Conservation (phyloP, 148 eudicot genomes). For the Persicaria tinctoria region DNA sequence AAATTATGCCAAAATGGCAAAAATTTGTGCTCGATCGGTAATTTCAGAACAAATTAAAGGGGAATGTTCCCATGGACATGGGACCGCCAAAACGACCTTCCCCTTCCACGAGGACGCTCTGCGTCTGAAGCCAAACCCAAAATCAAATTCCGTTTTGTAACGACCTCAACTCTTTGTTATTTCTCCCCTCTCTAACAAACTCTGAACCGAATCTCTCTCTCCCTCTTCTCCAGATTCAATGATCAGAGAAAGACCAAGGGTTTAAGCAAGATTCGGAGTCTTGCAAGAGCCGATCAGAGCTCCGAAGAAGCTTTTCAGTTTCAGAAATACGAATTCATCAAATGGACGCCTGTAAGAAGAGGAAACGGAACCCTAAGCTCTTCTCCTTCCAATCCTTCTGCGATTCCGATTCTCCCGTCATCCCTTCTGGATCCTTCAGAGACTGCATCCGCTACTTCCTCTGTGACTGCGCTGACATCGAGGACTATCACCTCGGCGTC, state of each 20-base stretch:
- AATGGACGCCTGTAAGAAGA: conserved; percentile 30
- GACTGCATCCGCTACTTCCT: conserved; percentile 50
- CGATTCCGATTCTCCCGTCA: conserved; percentile 19
- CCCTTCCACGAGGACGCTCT: too few species aligned
- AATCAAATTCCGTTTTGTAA: too few species aligned
- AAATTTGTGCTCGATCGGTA: too few species aligned
- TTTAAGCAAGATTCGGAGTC: conserved; percentile 6
- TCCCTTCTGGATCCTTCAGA: conserved; percentile 35
- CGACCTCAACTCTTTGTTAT: neutral
- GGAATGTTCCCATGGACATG: too few species aligned
- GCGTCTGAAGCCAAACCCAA: too few species aligned
- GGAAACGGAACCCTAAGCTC: conserved; percentile 32
- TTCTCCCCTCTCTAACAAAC: neutral
- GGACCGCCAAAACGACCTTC: too few species aligned
- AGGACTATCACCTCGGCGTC: conserved; percentile 24
- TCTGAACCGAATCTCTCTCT: neutral
- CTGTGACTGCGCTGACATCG: conserved; percentile 33
- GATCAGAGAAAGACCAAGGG: neutral
- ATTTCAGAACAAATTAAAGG: too few species aligned
- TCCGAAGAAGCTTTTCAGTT: neutral
- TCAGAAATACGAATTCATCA: conserved; percentile 11
- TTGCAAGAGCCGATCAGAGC: neutral
- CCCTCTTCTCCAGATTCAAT: neutral
- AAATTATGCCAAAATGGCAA: too few species aligned
- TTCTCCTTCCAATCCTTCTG: conserved; percentile 28